A percentile compares a stretch with the other conserved stretches of the same genome.
Conservation (phyloP, 139 green algal species). For the Chlamydomonas sp. region DNA sequence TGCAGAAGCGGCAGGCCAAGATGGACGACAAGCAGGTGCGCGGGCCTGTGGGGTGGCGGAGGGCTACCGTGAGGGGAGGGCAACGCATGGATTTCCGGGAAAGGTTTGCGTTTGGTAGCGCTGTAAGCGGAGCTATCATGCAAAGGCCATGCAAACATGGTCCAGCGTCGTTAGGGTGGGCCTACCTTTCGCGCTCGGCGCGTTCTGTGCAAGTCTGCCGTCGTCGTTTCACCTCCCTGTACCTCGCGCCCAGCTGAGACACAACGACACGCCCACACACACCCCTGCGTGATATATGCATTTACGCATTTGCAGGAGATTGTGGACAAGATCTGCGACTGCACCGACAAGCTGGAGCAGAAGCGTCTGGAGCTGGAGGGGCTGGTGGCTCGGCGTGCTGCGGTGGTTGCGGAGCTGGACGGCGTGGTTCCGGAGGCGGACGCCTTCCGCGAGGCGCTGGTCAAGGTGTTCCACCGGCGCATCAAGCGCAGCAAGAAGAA, state of each 20-base stretch:
- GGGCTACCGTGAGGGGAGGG: too few species aligned
- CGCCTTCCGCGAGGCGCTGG: conserved; percentile 69
- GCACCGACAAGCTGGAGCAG: conserved; percentile 57
- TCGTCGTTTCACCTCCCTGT: too few species aligned
- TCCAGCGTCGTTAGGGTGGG: too few species aligned
- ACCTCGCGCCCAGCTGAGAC: too few species aligned
- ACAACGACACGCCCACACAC: neutral
- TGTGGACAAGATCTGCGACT: conserved; percentile 57
- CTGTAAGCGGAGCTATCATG: too few species aligned
- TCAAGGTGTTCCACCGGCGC: conserved; percentile 75
- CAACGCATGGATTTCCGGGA: too few species aligned
- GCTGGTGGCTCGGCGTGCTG: conserved; percentile 50
- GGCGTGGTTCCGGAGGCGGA: conserved; percentile 54
- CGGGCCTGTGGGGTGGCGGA: too few species aligned
- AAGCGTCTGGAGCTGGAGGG: conserved; percentile 65
- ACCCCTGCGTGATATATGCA: neutral
- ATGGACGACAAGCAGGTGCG: conserved; percentile 59
- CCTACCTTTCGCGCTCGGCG: too few species aligned
- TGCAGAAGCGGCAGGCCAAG: conserved; percentile 66
- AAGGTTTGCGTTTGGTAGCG: too few species aligned
- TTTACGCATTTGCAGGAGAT: conserved; percentile 56
- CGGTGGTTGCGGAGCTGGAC: conserved; percentile 56
- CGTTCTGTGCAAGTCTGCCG: too few species aligned
- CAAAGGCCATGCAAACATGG: too few species aligned
- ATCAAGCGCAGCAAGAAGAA: conserved; percentile 84